Percentiles rank a stretch among this genome's conserved stretches.
Evolutionary conservation across 2,329 filamentous ascomycete species (phyloP).

Genomic region (Hymenoscyphus albidus): DNA sequence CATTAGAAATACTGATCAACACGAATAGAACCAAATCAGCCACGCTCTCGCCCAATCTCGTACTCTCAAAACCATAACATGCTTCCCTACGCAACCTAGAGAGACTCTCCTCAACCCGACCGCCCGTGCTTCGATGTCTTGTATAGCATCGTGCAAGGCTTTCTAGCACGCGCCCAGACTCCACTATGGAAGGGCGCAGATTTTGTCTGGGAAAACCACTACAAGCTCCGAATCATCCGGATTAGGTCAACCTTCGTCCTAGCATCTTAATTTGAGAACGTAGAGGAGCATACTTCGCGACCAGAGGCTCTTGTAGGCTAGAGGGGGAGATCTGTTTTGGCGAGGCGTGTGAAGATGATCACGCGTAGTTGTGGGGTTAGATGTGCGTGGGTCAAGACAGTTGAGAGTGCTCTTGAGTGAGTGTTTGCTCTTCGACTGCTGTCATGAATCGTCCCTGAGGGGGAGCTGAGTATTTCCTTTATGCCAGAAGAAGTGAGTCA

Average conservation of each 20-base stretch:
- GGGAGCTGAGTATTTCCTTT: no score
- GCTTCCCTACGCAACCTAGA: conserved; percentile 6
- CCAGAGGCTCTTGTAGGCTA: background rate
- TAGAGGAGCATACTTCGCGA: background rate
- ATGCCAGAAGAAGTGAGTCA: no score
- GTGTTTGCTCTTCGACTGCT: no score
- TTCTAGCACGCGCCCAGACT: background rate
- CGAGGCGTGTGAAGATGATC: background rate
- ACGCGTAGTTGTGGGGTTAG: no score
- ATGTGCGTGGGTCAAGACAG: no score
- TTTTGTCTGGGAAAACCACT: conserved; percentile 12
- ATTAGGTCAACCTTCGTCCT: background rate
- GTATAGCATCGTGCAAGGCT: background rate
- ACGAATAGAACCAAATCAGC: background rate
- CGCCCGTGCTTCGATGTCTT: background rate
- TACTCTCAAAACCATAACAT: background rate
- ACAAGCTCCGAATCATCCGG: background rate
- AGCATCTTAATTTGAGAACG: conserved; percentile 8
- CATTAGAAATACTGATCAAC: no score
- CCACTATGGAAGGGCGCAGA: background rate
- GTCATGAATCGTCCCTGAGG: no score
- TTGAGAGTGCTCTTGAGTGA: no score
- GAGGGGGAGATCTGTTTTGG: background rate
- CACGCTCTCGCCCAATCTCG: background rate
- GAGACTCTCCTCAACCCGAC: background rate